These are phyloP conservation scores for Phaeosphaeriaceae sp. DNA, from an alignment of 2,329 filamentous ascomycete genomes.

Conservation along the genomic window DNA sequence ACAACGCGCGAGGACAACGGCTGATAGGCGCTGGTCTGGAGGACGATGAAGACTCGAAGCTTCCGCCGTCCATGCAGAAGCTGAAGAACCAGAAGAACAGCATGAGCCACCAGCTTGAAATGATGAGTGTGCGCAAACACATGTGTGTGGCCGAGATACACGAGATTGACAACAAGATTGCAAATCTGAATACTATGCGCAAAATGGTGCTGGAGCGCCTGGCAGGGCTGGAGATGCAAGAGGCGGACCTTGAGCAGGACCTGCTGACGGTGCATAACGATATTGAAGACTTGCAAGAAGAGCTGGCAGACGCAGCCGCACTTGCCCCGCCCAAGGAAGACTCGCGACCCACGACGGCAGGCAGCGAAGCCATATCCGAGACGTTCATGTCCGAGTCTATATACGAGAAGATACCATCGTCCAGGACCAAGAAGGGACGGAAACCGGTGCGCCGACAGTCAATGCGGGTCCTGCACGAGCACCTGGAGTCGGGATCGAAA, in stretches of 20 bases:
- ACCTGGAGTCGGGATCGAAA: constrained; percentile 86
- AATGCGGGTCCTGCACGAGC: constrained; percentile 94
- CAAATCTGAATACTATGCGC: constrained; percentile 91
- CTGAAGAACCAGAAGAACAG: constrained; percentile 81
- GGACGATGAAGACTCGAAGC: constrained; percentile 56
- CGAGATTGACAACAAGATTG: constrained; percentile 96
- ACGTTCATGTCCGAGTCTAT: constrained; percentile 98
- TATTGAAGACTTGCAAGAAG: constrained; percentile 69
- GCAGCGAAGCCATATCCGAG: constrained; percentile 60
- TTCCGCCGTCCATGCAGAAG: constrained; percentile 72
- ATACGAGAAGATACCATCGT: constrained; percentile 83
- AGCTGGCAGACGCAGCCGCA: constrained; percentile 59
- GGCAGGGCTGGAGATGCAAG: constrained; percentile 86
- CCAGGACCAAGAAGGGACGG: constrained; percentile 61
- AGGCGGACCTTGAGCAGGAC: constrained; percentile 87
- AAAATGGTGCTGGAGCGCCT: constrained; percentile 88
- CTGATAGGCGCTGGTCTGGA: constrained; percentile 70
- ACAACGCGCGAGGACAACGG: constrained; percentile 77
- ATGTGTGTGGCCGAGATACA: constrained; percentile 97
- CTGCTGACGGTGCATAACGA: constrained; percentile 67
- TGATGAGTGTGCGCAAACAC: constrained; percentile 91
- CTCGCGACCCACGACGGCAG: constrained; percentile 51
- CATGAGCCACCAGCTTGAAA: constrained; percentile 85
- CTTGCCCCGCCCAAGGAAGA: constrained; percentile 51
- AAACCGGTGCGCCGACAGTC: constrained; percentile 73